Evolutionary conservation across 2,329 filamentous ascomycete species (phyloP), one percentile per base, ranked within the genome.

Genomic region (Tolypocladium tropicale): DNA sequence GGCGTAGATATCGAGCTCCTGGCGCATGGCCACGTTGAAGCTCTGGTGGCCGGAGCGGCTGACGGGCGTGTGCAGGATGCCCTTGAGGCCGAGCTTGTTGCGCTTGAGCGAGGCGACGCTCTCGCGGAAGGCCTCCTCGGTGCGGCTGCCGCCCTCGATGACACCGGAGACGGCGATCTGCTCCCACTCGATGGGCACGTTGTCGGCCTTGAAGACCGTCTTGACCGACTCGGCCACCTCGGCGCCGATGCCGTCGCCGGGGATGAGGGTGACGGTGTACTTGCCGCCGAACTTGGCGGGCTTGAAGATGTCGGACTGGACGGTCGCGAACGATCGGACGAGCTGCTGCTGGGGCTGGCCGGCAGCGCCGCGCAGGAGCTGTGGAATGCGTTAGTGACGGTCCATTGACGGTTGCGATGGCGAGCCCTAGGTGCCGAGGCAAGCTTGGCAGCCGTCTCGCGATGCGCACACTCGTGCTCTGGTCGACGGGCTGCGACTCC

Each of bases 141-240:
- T 90, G 74, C 91, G 87, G 76, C 91, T 90, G 56, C 74, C 69
- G 73, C 84, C 82, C 58, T 86, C 84, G 71, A 93, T 89, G 63
- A 97, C 82, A 74, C 94, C 94, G 32, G 90, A 91, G 51, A 96
- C 93, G 72, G 96, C 92, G 67, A 99, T 83, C 80, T 97, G 92
- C 77, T 99, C 94, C 93, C 94, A 97, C 77, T 96, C 91, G 68
- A 99, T 86, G 69, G 94, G 94, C 55, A 96, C 93, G 72, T 96
- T 97, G 81, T 97, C 93, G 73, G 93, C 92, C 85, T 96, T 97
- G 87, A 97, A 97, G 75, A 99, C 88, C 65, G 93, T 95, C 86
- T 96, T 96, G 74, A 99, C 93, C 61, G 90, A 94, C 78, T 97
- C 92, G 68, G 93, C 91, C 60, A 97, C 92, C 79, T 99, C 94